Evolutionary conservation across 2,329 filamentous ascomycete species (phyloP), one percentile per base, ranked within the genome.

Genomic region (Ascochyta clinopodiicola): DNA sequence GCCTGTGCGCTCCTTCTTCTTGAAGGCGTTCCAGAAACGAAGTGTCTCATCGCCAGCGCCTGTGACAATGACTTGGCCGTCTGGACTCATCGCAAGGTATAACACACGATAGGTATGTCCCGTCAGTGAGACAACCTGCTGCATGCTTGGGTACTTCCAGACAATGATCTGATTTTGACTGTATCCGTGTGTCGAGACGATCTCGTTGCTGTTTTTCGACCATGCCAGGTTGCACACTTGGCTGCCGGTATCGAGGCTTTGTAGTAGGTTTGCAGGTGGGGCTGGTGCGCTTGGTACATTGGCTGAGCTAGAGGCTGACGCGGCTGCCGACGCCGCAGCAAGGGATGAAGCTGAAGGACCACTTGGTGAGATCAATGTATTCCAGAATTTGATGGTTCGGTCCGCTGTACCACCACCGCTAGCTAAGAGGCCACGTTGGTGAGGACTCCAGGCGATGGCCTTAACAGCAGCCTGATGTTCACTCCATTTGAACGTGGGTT

Each of bases 91-190:
- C 29, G 93, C 93, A 47, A 99, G 82, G 74, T 98, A 99, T 3
- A 99, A 82, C 12, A 99, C 95, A 70, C 95, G 89, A 77, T 96
- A 98, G 1, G 95, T 99, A 75, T 99, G 95, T 0, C 95, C 95
- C 0, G 95, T 99, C 40, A 99, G 81, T 64, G 91, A 96, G 36
- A 92, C 94, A 8, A 99, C 92, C 74, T 98, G 95, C 44, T 92
- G 92, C 95, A 99, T 98, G 64, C 89, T 93, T 1, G 95, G 95
- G 72, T 99, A 99, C 72, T 99, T 99, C 95, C 95, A 99, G 51
- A 99, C 92, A 34, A 98, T 94, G 67, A 99, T 97, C 76, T 98
- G 95, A 74, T 99, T 97, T 73, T 99, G 95, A 65, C 89, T 94
- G 79, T 97, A 99, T 6, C 95, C 95, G 72, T 99, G 95, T 1